Evolutionary conservation across 345 rosid genomes (phyloP), one percentile per base, ranked within the genome.

Genomic region (Physaria fendleri): DNA sequence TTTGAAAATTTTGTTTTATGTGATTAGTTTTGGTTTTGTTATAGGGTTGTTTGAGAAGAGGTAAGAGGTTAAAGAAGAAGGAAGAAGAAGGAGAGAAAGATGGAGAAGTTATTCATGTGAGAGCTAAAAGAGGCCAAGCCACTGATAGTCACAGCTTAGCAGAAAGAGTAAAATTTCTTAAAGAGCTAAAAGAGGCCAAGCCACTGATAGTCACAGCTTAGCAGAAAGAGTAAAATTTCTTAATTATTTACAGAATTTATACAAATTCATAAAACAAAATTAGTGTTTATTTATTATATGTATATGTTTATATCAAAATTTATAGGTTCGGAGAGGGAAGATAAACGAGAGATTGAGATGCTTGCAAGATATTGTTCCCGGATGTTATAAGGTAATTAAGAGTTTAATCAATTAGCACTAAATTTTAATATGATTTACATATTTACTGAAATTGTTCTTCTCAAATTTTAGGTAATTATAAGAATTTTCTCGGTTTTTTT

Each of bases 161-260:
- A 4, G 97, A 90, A 75, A 75, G 97, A 85, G 97, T 89, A 72
- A 30, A 28, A 2, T 46, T 62, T 11, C 52, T 62, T 43, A n/a
- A n/a, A 86, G 97, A 82, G 97, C 97, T 32, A 74, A 86, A 76
- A 82, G 95, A 75, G 97, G 97, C 50, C 92, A 90, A 77, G 97
- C 97, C 59, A 90, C 95, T 52, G 90, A 86, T 62, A 90, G 83
- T 62, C 97, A 90, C 73, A 90, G 97, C 76, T 80, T 90, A 70
- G 92, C 97, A 4, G 97, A 90, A 75, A 75, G 97, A 85, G 97
- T 89, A 72, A 30, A 28, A 2, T 46, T 62, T 11, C 52, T 62
- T 43, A n/a, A n/a, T n/a, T n/a, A n/a, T n/a, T n/a, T n/a, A n/a
- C n/a, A n/a, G n/a, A n/a, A 1, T 4, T 9, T 3, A 15, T 6